Evolutionary conservation across 495 filamentous ascomycete species (phyloP), one percentile per base, ranked within the genome.

Genomic region (Xylaria intraflava): DNA sequence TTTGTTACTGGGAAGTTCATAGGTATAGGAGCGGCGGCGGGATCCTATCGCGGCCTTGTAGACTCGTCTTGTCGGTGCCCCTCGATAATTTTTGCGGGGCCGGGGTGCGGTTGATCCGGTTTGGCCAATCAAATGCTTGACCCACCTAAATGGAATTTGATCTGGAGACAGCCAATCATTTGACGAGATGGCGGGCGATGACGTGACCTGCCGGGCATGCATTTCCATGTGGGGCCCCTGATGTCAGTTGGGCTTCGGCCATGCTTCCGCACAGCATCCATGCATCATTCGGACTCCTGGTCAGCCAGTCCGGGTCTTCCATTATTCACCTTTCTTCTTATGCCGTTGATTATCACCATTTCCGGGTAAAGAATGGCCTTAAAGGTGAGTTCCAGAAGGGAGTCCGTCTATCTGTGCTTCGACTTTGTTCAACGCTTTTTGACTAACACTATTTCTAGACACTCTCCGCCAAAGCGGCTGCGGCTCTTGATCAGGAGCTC

Each of bases 401-500:
- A 31, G 19, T 20, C 53, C 14, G 22, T 8, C 31, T 22, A n/a
- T 26, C n/a, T 16, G 39, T 27, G 9, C 12, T 3, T 33, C 7
- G 29, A 53, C 6, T 24, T 41, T 3, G 2, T 22, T n/a, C n/a
- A n/a, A n/a, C n/a, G n/a, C n/a, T 31, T 30, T 33, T 53, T 52
- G 43, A 63, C 54, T 64, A 49, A 65, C 62, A 50, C 20, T 12
- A 35, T 42, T 6, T 19, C 12, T 17, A 95, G 90, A 92, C 89
- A 29, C 79, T 96, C 51, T 86, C 85, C 0, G 87, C 90, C 27
- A 90, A 91, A 69, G 87, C 89, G 61, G 92, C 93, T 2, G 85
- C 86, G 0, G 85, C 87, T 30, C 81, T 98, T 3, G 93, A 98
- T 68, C 83, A 86, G 67, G 93, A 98, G 60, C 83, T 98, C 38